Evolutionary conservation across 1,139 yeast genomes (phyloP).

Genomic region (Ogataea hybrid): DNA sequence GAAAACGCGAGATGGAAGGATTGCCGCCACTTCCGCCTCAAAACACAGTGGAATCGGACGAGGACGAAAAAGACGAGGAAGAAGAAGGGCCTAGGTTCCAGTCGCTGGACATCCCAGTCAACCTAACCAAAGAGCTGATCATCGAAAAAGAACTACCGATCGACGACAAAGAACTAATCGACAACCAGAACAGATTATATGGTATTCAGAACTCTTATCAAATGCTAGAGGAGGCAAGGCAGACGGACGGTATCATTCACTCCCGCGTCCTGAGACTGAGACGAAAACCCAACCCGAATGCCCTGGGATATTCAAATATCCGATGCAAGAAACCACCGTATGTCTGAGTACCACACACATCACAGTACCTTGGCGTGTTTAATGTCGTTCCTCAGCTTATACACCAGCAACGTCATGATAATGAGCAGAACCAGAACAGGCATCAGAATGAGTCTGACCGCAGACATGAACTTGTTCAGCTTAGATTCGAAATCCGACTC

Average conservation of each 20-base stretch:
- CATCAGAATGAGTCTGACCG: conserved; percentile 34
- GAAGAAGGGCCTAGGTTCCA: conserved; percentile 18
- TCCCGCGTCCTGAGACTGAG: conserved; percentile 32
- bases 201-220: conserved; percentile 26
- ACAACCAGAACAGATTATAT: conserved; percentile 22
- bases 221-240: conserved; percentile 24
- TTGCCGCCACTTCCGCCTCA: background rate
- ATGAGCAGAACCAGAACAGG: conserved; percentile 41
- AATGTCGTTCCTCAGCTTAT: conserved; percentile 51
- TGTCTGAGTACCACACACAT: conserved; percentile 15
- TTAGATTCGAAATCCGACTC: conserved; percentile 18
- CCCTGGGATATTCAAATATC: conserved; percentile 42
- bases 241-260: conserved; percentile 26
- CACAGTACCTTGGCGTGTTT: conserved; percentile 53
- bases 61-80: conserved; percentile 13
- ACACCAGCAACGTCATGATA: conserved; percentile 40
- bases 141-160: conserved; percentile 27
- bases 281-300: conserved; percentile 45
- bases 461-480: conserved; percentile 15
- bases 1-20: conserved; percentile 12
- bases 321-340: conserved; percentile 43
- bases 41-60: background rate
- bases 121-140: conserved; percentile 25
- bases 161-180: conserved; percentile 25
- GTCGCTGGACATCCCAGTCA: conserved; percentile 17